Base-by-base conservation (phyloP, 345 rosid genomes). In the Cardamine chenopodiifolia region DNA sequence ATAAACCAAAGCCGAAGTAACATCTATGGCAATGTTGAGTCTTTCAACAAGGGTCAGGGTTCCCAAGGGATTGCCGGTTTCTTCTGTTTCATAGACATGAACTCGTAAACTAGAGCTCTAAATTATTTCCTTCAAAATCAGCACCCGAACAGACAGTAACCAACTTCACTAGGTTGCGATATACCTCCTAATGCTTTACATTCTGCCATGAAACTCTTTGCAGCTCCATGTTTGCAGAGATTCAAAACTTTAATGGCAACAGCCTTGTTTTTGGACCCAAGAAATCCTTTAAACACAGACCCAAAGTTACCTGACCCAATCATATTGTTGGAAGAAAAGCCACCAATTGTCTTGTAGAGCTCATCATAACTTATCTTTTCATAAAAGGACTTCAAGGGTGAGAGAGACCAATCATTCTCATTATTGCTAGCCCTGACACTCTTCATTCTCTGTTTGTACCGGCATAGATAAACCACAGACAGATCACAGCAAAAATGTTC, bases 191-290 rank as follows among this genome's bases (percentile, higher is more conserved):
- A 47, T 0, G 83, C 72, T 71, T 85, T 63, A 56, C 86, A 84
- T 72, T 85, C 88, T 12, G 85, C 83, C 17, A 83, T 8, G 28
- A 84, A 87, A 14, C 86, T 87, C 73, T 72, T 74, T 3, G 31
- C 65, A 22, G 85, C 91, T 59, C 83, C 85, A 63, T 18, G 72
- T 48, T 13, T 65, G 13, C 40, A 8, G 57, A 84, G 77, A 39
- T 87, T 79, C 29, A 87, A 6, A 45, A 85, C 85, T 68, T 84
- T 84, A 3, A 79, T 14, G 0, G 81, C 73, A 57, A 71, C 62
- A 48, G 4, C 3, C 28, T 57, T 56, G n/a, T 62, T 28, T 35
- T 5, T 1, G 2, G 35, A 5, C 57, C 3, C 55, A 2, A 77
- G 39, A 10, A 55, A 64, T 57, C 57, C 72, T 25, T 66, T 74